Base-by-base conservation (phyloP, 495 filamentous ascomycete genomes). In the Endocarpon pusillum region DNA sequence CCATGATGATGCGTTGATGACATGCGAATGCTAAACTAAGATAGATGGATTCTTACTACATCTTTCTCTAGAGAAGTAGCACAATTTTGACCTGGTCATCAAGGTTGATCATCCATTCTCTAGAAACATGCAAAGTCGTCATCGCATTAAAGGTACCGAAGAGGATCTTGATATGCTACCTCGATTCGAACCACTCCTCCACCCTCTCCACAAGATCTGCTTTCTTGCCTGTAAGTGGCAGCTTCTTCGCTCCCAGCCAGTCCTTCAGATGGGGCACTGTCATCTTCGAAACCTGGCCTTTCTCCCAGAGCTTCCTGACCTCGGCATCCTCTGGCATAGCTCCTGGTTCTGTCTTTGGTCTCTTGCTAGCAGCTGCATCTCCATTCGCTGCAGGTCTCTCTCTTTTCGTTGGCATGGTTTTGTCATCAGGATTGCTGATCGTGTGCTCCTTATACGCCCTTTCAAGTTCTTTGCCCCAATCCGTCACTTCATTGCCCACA, bases 141-240 rank as follows among this genome's bases (percentile, higher is more conserved):
- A n/a, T n/a, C n/a, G n/a, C n/a, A n/a, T n/a, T n/a, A n/a, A n/a
- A n/a, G n/a, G n/a, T n/a, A n/a, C n/a, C n/a, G n/a, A n/a, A n/a
- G n/a, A n/a, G n/a, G n/a, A n/a, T n/a, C n/a, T n/a, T n/a, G n/a
- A n/a, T n/a, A n/a, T n/a, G n/a, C n/a, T n/a, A 45, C 41, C 70
- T 72, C 21, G 51, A 40, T 46, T 91, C 83, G 35, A 87, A 72
- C 54, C 69, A 81, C 40, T 75, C 66, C 49, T 87, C 79, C 11
- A 94, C 62, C 25, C 70, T 71, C 28, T 86, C 80, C 2, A 94
- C 52, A 11, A 94, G 58, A 30, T 89, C 77, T 3, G 62, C 68
- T 53, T 94, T 94, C 55, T 81, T 80, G 0, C 82, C 81, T 15
- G 51, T 57, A 4, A 66, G 58, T 28, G 62, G 58, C 12, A 84